Evolutionary conservation across 2,329 filamentous ascomycete species (phyloP).

Genomic region (Beauveria medogensis): DNA sequence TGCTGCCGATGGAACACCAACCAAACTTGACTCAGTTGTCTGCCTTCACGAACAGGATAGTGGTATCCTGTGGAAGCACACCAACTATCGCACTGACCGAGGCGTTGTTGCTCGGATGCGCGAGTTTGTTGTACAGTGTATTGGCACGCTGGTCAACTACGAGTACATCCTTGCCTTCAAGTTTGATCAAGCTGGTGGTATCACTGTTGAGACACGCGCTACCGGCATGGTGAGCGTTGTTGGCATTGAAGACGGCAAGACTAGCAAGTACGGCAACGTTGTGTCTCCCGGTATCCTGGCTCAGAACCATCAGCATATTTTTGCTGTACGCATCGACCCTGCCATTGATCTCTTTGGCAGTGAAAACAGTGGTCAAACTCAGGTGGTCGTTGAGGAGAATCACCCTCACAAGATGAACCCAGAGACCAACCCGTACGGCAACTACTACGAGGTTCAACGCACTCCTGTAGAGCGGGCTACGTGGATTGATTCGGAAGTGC

Average conservation of each 20-base stretch:
- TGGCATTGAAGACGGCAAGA: conserved; percentile 48
- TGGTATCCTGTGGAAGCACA: conserved; percentile 65
- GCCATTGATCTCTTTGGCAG: conserved; percentile 43
- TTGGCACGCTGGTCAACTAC: conserved; percentile 63
- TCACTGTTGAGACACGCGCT: conserved; percentile 55
- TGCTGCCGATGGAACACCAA: conserved; percentile 43
- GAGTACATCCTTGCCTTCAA: conserved; percentile 50
- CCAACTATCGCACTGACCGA: conserved; percentile 56
- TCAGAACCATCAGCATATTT: conserved; percentile 64
- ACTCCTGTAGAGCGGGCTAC: conserved; percentile 36
- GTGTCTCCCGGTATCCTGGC: conserved; percentile 58
- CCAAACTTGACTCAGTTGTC: conserved; percentile 47
- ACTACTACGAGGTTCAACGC: conserved; percentile 49
- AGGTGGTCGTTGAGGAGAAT: conserved; percentile 35
- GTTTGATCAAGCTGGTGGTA: conserved; percentile 54
- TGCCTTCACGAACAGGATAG: conserved; percentile 66
- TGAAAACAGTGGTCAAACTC: conserved; percentile 37
- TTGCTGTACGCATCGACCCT: conserved; percentile 56
- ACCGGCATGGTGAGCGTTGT: conserved; percentile 58
- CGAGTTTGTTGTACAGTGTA: conserved; percentile 59
- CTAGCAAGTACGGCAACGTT: conserved; percentile 48
- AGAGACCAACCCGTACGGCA: conserved; percentile 52
- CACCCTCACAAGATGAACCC: conserved; percentile 32
- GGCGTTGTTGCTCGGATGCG: conserved; percentile 53
- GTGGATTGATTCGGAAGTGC: conserved; percentile 45